phyloP scores from a whole-genome alignment of 345 rosid genomes.

The Acer yangbiense region DNA sequence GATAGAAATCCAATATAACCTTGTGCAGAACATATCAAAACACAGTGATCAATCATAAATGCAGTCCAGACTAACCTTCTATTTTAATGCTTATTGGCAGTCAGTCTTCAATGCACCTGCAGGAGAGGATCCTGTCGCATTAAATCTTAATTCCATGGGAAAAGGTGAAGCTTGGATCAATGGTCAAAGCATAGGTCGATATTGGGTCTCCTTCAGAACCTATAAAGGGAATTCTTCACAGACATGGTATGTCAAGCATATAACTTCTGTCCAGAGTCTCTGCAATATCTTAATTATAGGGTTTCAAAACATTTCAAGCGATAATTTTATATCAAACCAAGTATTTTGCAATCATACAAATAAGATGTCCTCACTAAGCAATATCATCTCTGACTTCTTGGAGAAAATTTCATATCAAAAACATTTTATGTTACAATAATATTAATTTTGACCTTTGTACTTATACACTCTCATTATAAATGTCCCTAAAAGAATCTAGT shows the following conservation, averaged over 20 bases:
- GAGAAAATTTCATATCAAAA: not conserved
- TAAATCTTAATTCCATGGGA: conserved; percentile 65
- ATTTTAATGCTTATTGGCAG: conserved; percentile 32
- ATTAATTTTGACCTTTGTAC: not conserved
- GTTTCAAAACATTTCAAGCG: not conserved
- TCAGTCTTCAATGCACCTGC: conserved; percentile 48
- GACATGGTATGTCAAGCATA: conserved; percentile 34
- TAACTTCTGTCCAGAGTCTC: not conserved
- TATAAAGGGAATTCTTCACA: conserved; percentile 54
- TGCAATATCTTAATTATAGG: not conserved
- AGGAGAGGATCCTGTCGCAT: conserved; percentile 49
- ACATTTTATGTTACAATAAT: not conserved
- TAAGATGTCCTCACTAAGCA: not conserved
- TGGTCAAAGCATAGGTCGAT: conserved; percentile 63
- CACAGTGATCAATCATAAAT: not conserved
- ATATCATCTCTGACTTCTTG: not conserved
- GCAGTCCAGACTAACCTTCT: not conserved
- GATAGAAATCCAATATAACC: not conserved
- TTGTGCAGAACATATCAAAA: not conserved
- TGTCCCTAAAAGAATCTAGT: not conserved
- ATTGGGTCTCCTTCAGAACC: conserved; percentile 59
- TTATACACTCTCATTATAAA: not conserved
- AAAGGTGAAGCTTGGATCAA: conserved; percentile 76
- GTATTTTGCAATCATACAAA: not conserved
- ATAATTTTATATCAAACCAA: too few species aligned